Percentiles rank a stretch among this genome's conserved stretches.
Evolutionary conservation across 2,329 filamentous ascomycete species (phyloP).

Genomic region (Cladosporium sphaerospermum): DNA sequence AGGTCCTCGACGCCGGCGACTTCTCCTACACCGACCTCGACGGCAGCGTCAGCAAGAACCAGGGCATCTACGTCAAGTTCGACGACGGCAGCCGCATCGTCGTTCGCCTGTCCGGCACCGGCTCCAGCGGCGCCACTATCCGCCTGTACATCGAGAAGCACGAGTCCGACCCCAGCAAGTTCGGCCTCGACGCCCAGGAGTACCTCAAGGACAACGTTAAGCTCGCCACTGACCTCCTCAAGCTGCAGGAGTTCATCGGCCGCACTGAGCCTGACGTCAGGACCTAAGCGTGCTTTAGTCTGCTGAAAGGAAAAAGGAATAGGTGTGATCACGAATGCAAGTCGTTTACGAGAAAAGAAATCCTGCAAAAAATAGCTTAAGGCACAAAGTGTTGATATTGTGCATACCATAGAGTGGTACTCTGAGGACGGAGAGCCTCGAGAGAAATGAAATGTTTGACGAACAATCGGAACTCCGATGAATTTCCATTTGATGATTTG

Average conservation of each 20-base stretch:
- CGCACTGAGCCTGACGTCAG: conserved; percentile 92
- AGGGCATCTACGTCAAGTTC: conserved; percentile 92
- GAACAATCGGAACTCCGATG: background rate
- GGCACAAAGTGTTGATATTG: background rate
- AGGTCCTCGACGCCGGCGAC: conserved; percentile 84
- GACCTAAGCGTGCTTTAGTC: conserved; percentile 55
- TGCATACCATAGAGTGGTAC: conserved; percentile 2
- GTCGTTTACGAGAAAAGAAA: background rate
- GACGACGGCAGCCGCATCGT: conserved; percentile 92
- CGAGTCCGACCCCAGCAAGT: conserved; percentile 71
- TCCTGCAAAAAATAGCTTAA: conserved; percentile 2
- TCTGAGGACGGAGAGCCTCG: background rate
- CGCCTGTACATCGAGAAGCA: conserved; percentile 97
- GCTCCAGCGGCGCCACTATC: conserved; percentile 91
- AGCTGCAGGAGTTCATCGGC: conserved; percentile 90
- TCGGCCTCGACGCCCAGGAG: conserved; percentile 78
- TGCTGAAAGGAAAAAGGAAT: background rate
- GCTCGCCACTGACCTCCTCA: conserved; percentile 76
- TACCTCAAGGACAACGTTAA: conserved; percentile 88
- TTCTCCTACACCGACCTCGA: conserved; percentile 99
- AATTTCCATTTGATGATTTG: background rate
- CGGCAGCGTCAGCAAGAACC: conserved; percentile 89
- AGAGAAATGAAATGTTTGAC: background rate
- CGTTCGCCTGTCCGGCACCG: conserved; percentile 89
- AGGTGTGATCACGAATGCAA: background rate